Base-by-base conservation (phyloP, 2,329 filamentous ascomycete species). In the Hypomyces rosellus region DNA sequence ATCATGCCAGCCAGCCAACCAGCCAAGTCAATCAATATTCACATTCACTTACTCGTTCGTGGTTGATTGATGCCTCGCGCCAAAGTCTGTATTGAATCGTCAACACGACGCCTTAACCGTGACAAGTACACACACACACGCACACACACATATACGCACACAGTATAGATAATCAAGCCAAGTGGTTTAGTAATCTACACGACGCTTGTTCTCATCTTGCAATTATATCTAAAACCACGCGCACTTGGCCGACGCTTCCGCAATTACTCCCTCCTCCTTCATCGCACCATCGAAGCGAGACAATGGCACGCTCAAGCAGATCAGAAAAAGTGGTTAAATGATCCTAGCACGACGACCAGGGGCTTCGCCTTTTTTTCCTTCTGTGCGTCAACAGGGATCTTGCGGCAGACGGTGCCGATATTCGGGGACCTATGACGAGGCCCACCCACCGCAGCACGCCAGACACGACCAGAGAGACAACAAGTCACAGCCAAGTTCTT, bases 351-450 rank as follows among this genome's bases (percentile, higher is more conserved):
- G 22, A 34, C 45, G 44, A 53, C 48, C 39, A 45, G 48, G 48
- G 37, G 47, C 46, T 37, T 20, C 46, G 46, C 43, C 43, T 52
- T 48, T 39, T 39, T 44, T 34, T 40, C 43, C 48, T 46, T 46
- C 42, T 37, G 49, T 45, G 51, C 49, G 34, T 16, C 39, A 51
- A 14, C 54, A 55, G 39, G 54, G 54, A 43, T 55, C 43, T 42
- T 15, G 52, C 54, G 53, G 53, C 48, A 51, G 51, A 48, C 36
- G 41, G 40, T 54, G 22, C 53, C 51, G 47, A 56, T 45, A 25
- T 39, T 53, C 42, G 50, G 50, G 53, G 41, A 18, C 38, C 39
- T 38, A 34, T 48, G 49, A 49, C 50, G 46, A 45, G 40, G 44
- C 36, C 37, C 46, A 42, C 36, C 37, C 46, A 42, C 46, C n/a